A percentile compares a stretch with the other conserved stretches of the same genome.
Conservation (phyloP, 805 yeast genomes). For the Allodekkera sacchari region DNA sequence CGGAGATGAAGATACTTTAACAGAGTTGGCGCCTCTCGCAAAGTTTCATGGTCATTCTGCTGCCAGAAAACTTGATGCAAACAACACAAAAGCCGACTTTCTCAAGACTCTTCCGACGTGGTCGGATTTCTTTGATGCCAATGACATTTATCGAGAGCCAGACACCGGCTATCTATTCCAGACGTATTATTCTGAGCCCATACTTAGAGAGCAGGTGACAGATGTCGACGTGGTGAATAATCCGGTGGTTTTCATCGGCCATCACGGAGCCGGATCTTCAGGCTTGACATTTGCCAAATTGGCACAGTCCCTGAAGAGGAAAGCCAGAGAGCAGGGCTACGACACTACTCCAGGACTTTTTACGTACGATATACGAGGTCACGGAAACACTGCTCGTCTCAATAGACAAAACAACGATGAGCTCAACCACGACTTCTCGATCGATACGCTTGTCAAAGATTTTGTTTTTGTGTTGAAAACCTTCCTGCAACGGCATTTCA, state of each 20-base stretch:
- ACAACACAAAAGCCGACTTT: background rate
- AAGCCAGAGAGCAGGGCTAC: slow-evolving; percentile 19
- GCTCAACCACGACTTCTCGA: slow-evolving; percentile 29
- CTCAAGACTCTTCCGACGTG: slow-evolving; percentile 2
- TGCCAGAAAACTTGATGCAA: background rate
- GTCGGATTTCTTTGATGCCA: slow-evolving; percentile 24
- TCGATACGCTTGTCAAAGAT: slow-evolving; percentile 52
- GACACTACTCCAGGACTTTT: slow-evolving; percentile 51
- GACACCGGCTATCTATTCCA: slow-evolving; percentile 32
- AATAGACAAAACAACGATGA: slow-evolving; percentile 8
- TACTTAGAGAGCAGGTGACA: background rate
- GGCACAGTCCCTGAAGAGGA: slow-evolving; percentile 32
- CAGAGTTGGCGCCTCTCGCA: slow-evolving; percentile 6
- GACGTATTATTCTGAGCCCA: slow-evolving; percentile 52
- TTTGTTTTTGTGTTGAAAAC: slow-evolving; percentile 37
- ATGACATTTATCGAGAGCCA: slow-evolving; percentile 16
- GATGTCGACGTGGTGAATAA: slow-evolving; percentile 7
- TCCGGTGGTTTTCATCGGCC: slow-evolving; percentile 60
- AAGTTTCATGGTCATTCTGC: background rate
- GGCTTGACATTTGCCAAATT: slow-evolving; percentile 67
- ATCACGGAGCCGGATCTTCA: slow-evolving; percentile 95
- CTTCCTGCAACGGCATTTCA: slow-evolving; percentile 23
- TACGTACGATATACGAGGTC: slow-evolving; percentile 78
- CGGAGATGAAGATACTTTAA: slow-evolving; percentile 9
- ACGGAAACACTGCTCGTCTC: slow-evolving; percentile 45